Conservation (phyloP, 1,284 basidiomycete genomes). For the Coniophora puteana region DNA sequence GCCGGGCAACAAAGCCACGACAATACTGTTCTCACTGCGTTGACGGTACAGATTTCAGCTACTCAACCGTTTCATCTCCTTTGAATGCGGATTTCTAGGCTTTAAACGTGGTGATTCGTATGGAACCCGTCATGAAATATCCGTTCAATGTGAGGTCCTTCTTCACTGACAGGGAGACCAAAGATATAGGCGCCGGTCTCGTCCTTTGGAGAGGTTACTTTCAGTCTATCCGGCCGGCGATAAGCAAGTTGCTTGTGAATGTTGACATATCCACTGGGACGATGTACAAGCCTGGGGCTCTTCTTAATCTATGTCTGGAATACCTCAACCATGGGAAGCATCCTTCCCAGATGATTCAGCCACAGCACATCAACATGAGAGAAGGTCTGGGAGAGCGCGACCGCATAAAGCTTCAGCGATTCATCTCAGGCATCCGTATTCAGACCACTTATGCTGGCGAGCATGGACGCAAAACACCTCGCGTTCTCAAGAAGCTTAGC, state of each 20-base stretch:
- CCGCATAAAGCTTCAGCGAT: constrained; percentile 55
- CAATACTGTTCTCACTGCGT: constrained; percentile 65
- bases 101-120: constrained; percentile 71
- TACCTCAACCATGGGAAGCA: too few species aligned
- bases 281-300: constrained; percentile 60
- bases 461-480: constrained; percentile 35
- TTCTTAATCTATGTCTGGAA: constrained; percentile 55
- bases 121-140: constrained; percentile 66
- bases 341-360: constrained; percentile 31
- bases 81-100: constrained; percentile 40
- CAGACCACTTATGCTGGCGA: constrained; percentile 37
- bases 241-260: constrained; percentile 67
- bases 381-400: constrained; percentile 54
- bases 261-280: constrained; percentile 74
- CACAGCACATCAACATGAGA: constrained; percentile 38
- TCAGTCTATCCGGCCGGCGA: constrained; percentile 69
- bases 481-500: constrained; percentile 55
- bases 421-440: constrained; percentile 56
- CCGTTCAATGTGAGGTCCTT: constrained; percentile 76
- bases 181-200: constrained; percentile 63
- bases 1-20: constrained; percentile 66
- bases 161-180: constrained; percentile 63
- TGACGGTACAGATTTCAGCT: constrained; percentile 47
- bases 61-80: constrained; percentile 1
- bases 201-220: constrained; percentile 75